Base-by-base conservation (phyloP, 2,329 filamentous ascomycete species). In the Fonsecaea erecta region DNA sequence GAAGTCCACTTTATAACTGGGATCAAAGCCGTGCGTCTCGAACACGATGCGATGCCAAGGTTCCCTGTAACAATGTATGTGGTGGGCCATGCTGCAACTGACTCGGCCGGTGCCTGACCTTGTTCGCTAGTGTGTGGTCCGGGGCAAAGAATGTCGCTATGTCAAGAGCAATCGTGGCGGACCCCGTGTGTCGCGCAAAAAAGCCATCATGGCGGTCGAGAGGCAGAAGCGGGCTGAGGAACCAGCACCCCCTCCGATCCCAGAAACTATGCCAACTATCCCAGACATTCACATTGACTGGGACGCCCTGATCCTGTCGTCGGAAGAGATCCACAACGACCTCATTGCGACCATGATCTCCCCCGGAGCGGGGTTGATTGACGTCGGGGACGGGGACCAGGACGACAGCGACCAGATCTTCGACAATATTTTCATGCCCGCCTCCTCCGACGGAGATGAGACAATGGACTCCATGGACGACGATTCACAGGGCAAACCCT, bases 91-190 rank as follows among this genome's bases (percentile, higher is more conserved):
- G 12, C 26, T 32, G 30, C 11, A 3, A 32, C 5, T 16, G 51
- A 53, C 16, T 56, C 9, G 9, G 32, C 26, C 53, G 14, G n/a
- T 40, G 53, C 30, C 53, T 56, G 34, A 56, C 26, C 7, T 24
- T 56, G 8, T 53, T 53, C 18, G n/a, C 6, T 12, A 63, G 62
- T 64, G 62, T 26, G 16, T 60, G 21, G 37, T 51, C 28, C 40
- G 43, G 37, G 48, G 52, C 37, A 64, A 64, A 48, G 48, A 43
- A 46, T 64, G 62, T 30, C 32, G 24, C 6, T 64, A 64, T 32
- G 35, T 52, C 46, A 64, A 64, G 32, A 64, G 62, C 56, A 64
- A 64, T 16, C 62, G 62, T 28, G 62, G 62, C 18, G 62, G 62
- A 5, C 62, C 62, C 18, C 62, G 62, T 7, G 34, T 46, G 48